Evolutionary conservation across 345 rosid species (phyloP).

Genomic region (Streptanthus diversifolius): DNA sequence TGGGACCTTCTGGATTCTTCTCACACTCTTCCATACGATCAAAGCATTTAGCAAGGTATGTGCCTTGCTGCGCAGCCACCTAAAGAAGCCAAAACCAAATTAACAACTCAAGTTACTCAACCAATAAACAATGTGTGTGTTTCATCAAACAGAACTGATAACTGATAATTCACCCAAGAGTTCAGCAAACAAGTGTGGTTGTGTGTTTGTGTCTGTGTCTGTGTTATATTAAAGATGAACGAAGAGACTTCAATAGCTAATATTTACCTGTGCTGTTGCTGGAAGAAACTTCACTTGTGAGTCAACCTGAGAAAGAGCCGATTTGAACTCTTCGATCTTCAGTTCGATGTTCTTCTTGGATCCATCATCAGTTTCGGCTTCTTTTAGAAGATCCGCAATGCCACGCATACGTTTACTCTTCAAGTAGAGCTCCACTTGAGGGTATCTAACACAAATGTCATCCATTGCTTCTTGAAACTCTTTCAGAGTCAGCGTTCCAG

Average conservation of each 20-base stretch:
- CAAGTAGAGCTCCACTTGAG: constrained; percentile 82
- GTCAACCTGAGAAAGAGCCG: constrained; percentile 81
- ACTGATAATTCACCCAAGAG: not conserved
- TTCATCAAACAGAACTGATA: too few species aligned
- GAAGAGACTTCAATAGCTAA: too few species aligned
- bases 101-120: too few species aligned
- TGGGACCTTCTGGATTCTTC: constrained; percentile 86
- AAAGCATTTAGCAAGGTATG: constrained; percentile 89
- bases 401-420: constrained; percentile 64
- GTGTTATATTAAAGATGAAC: constrained; percentile 1
- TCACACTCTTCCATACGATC: constrained; percentile 90
- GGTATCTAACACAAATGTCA: constrained; percentile 81
- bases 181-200: not conserved
- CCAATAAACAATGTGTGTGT: too few species aligned
- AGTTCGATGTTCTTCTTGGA: constrained; percentile 62
- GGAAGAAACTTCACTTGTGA: constrained; percentile 88
- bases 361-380: constrained; percentile 56
- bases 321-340: constrained; percentile 75
- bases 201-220: not conserved
- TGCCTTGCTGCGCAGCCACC: constrained; percentile 97
- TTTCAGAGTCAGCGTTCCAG: constrained; percentile 74
- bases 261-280: constrained; percentile 83
- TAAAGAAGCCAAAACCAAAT: constrained; percentile 9
- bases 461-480: constrained; percentile 69
- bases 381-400: constrained; percentile 63